Percentiles rank a stretch among this genome's conserved stretches.
phyloP scores from a whole-genome alignment of 2,329 filamentous ascomycete species.

The Ambrosiella xylebori region DNA sequence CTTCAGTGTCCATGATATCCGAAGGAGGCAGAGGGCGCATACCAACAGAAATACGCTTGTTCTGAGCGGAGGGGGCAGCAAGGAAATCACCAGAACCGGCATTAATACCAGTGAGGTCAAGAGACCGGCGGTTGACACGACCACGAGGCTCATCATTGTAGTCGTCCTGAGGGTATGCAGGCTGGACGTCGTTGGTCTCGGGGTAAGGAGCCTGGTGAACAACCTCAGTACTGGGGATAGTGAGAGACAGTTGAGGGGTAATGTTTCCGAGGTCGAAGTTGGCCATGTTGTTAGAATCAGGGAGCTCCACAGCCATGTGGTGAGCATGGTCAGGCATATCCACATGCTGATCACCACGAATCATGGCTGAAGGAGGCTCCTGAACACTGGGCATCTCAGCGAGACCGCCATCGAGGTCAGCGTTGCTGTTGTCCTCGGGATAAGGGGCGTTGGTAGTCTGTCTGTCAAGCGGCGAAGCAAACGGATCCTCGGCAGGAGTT shows the following conservation, averaged over 20 bases:
- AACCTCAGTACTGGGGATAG: constrained; percentile 13
- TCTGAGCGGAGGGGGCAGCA: constrained; percentile 36
- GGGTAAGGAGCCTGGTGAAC: constrained; percentile 8
- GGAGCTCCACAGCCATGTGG: constrained; percentile 6
- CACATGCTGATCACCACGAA: constrained; percentile 17
- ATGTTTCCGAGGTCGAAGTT: not conserved
- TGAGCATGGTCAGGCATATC: constrained; percentile 12
- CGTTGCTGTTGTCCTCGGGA: constrained; percentile 18
- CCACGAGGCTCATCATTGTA: constrained; percentile 21
- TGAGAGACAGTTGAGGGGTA: constrained; percentile 6
- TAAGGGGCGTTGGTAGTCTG: constrained; percentile 16
- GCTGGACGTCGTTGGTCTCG: constrained; percentile 14
- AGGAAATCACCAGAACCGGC: constrained; percentile 23
- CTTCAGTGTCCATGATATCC: constrained; percentile 61
- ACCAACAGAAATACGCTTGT: constrained; percentile 46
- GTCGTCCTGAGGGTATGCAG: constrained; percentile 4
- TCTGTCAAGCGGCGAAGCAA: constrained; percentile 8
- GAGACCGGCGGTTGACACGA: constrained; percentile 19
- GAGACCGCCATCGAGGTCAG: constrained; percentile 15
- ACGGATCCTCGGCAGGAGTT: constrained; percentile 10
- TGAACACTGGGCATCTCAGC: constrained; percentile 21
- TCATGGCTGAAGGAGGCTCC: constrained; percentile 20
- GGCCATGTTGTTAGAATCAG: not conserved
- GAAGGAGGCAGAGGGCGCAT: constrained; percentile 78
- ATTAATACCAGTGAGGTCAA: constrained; percentile 16